Evolutionary conservation across 2,329 filamentous ascomycete genomes (phyloP).

Genomic region (Drechslerella stenobrocha): DNA sequence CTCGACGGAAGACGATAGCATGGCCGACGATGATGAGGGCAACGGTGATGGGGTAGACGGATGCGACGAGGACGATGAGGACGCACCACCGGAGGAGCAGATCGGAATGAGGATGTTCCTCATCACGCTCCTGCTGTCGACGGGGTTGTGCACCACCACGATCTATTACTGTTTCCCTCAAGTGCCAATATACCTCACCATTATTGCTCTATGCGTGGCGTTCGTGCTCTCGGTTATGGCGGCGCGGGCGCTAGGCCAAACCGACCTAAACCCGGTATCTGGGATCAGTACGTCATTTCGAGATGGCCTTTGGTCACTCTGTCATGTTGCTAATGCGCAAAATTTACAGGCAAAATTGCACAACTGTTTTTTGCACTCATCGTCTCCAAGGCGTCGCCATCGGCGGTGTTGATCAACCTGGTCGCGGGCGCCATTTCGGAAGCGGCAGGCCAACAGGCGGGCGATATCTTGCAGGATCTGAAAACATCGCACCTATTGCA

Average conservation of each 20-base stretch:
- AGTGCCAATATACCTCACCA: conserved; percentile 74
- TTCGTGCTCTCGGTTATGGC: conserved; percentile 78
- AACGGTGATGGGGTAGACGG: conserved; percentile 62
- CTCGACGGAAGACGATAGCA: conserved; percentile 48
- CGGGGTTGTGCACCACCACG: conserved; percentile 76
- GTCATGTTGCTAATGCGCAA: too few species aligned
- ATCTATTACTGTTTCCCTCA: conserved; percentile 85
- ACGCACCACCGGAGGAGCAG: conserved; percentile 81
- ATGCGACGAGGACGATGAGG: conserved; percentile 63
- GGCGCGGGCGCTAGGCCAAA: conserved; percentile 65
- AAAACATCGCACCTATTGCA: conserved; percentile 94
- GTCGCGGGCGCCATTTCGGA: conserved; percentile 87
- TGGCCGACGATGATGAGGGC: conserved; percentile 41
- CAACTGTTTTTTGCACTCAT: conserved; percentile 93
- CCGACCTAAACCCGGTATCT: conserved; percentile 35
- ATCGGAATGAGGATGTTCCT: conserved; percentile 72
- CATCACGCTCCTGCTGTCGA: conserved; percentile 74
- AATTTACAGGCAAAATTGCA: conserved; percentile 81
- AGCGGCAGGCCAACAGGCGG: conserved; percentile 85
- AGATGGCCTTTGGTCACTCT: not conserved
- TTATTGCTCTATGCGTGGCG: conserved; percentile 80
- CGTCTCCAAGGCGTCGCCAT: conserved; percentile 76
- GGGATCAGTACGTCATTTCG: conserved; percentile 28
- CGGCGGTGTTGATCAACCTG: conserved; percentile 91
- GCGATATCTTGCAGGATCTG: conserved; percentile 94